Base-by-base conservation (phyloP, 768 basidiomycete species). In the Exsudoporus frostii region DNA sequence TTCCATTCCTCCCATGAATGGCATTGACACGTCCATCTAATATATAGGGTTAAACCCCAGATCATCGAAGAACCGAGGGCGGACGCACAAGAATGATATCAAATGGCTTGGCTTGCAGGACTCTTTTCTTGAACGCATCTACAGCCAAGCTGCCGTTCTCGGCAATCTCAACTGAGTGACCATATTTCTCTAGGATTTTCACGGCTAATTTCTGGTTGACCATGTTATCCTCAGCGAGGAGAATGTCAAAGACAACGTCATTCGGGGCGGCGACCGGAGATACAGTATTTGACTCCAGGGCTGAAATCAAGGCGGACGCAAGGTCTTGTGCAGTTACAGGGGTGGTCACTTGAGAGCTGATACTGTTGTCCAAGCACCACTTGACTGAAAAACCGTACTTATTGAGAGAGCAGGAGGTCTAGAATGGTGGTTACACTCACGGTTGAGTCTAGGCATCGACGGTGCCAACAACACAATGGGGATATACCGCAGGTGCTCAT, bases 21-120 rank as follows among this genome's bases (percentile, higher is more conserved):
- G 92, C 92, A 96, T 95, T 11, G 94, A 97, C 14, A 97, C 88
- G 63, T 98, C 95, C 96, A 98, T 98, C 90, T 96, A 55, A 29
- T 14, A 43, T 19, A 39, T 7, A 46, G n/a, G 54, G 30, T 57
- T 56, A 15, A 58, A 17, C 13, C 25, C n/a, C 33, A 29, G 10
- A 37, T 24, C 40, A 33, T 42, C 5, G 42, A n/a, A 30, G 15
- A n/a, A 45, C 11, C 29, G 34, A 46, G 32, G 4, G 8, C 36
- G 5, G 27, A 79, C 89, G 61, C 59, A 95, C 93, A 30, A 98
- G 79, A 56, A 98, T 92, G 59, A 97, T 88, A 69, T 97, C 91
- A 65, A 91, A 97, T 17, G 88, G 90, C 65, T 82, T 82, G 60
- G 74, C 78, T 62, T 82, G 83, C 41, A 80, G 75, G 5, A 88